Conservation (phyloP, 2,329 filamentous ascomycete species). For the Beauveria sp. region DNA sequence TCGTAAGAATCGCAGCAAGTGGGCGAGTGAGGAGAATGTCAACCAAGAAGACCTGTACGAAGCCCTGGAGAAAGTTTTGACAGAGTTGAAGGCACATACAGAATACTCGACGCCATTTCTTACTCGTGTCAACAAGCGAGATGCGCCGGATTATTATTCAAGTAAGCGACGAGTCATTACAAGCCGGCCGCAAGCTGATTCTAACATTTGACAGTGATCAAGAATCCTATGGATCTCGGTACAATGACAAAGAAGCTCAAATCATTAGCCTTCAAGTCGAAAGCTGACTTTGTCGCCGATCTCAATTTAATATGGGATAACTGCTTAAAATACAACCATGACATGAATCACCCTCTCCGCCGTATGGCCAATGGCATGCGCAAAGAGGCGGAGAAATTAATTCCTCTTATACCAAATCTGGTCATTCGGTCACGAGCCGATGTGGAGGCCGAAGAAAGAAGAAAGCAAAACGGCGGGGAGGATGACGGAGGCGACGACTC, state of each 20-base stretch:
- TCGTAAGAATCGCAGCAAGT: slow-evolving; percentile 95
- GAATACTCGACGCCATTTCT: slow-evolving; percentile 97
- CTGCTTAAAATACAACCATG: slow-evolving; percentile 90
- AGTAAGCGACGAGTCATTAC: slow-evolving; percentile 47
- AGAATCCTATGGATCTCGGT: slow-evolving; percentile 95
- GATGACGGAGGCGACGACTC: slow-evolving; percentile 83
- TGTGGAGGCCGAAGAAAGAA: slow-evolving; percentile 79
- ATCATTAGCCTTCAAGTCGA: slow-evolving; percentile 70
- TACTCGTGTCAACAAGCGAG: slow-evolving; percentile 90
- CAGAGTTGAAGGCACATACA: slow-evolving; percentile 92
- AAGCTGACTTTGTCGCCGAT: slow-evolving; percentile 89
- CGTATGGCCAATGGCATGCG: slow-evolving; percentile 95
- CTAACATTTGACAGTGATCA: slow-evolving; percentile 59
- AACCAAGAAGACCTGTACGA: slow-evolving; percentile 98
- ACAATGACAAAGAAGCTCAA: slow-evolving; percentile 98
- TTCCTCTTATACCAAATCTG: slow-evolving; percentile 90
- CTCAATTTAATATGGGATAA: slow-evolving; percentile 96
- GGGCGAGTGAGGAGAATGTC: slow-evolving; percentile 95
- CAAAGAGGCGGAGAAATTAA: slow-evolving; percentile 94
- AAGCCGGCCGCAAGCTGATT: slow-evolving; percentile 18
- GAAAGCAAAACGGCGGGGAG: slow-evolving; percentile 78
- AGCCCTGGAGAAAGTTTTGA: slow-evolving; percentile 91
- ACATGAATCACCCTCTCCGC: slow-evolving; percentile 76
- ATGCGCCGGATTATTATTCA: slow-evolving; percentile 90
- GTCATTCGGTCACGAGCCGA: slow-evolving; percentile 85